A percentile compares a stretch with the other conserved stretches of the same genome.
These are phyloP conservation scores for Medicago truncatula DNA, from an alignment of 306 rosid genomes.

Conservation along the genomic window DNA sequence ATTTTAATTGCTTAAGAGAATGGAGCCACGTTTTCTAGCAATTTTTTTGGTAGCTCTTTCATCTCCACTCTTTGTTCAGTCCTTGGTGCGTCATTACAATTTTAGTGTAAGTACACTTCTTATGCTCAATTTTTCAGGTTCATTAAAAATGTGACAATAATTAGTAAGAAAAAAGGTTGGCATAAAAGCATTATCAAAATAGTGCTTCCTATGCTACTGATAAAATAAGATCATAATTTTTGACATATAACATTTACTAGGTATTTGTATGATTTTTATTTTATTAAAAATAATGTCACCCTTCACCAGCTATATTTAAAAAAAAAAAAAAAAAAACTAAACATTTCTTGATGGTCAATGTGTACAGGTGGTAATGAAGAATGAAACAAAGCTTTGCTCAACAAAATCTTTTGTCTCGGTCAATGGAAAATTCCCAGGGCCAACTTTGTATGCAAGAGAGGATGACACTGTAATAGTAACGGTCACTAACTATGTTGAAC, in stretches of 20 bases:
- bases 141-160: constrained; percentile 12
- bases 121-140: constrained; percentile 28
- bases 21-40: constrained; percentile 50
- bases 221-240: too few relatives aligned
- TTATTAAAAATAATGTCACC: too few relatives aligned
- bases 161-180: not conserved
- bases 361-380: constrained; percentile 68
- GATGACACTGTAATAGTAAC: constrained; percentile 66
- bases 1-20: constrained; percentile 29
- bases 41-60: constrained; percentile 53
- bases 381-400: constrained; percentile 65
- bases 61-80: constrained; percentile 48
- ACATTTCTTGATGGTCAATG: constrained; percentile 25
- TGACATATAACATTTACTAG: too few relatives aligned
- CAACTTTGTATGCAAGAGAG: constrained; percentile 73
- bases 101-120: constrained; percentile 59
- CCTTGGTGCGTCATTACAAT: constrained; percentile 67
- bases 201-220: too few relatives aligned
- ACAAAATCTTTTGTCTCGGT: constrained; percentile 58
- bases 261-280: too few relatives aligned
- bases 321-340: not conserved
- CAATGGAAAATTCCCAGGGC: constrained; percentile 76
- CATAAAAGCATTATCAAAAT: constrained; percentile 1
- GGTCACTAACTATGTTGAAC: constrained; percentile 67
- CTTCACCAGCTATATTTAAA: too few relatives aligned